Evolutionary conservation across 1,139 yeast genomes (phyloP).

Genomic region (Sugiyamaella novakii): DNA sequence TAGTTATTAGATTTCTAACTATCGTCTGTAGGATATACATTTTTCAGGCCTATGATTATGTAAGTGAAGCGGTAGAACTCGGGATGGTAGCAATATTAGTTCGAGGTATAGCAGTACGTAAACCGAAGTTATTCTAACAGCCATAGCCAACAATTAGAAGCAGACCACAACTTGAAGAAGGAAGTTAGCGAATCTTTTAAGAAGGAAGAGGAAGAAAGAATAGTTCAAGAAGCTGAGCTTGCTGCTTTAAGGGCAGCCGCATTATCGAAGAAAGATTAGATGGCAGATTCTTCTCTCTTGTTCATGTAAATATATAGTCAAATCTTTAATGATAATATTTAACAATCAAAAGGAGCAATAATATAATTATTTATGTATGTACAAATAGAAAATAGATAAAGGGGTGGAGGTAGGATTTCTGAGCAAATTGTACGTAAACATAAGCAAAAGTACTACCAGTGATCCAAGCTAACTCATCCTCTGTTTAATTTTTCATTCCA

Average conservation of each 20-base stretch:
- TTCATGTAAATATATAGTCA: background rate
- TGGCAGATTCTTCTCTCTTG: background rate
- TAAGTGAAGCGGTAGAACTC: slow-evolving; percentile 45
- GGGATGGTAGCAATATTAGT: too few relatives aligned
- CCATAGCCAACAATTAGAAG: slow-evolving; percentile 61
- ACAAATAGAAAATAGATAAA: background rate
- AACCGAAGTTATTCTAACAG: slow-evolving; percentile 10
- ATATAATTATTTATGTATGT: slow-evolving; percentile 10
- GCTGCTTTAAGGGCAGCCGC: slow-evolving; percentile 6
- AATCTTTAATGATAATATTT: background rate
- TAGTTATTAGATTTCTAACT: too few relatives aligned
- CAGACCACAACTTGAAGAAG: slow-evolving; percentile 61
- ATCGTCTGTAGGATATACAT: slow-evolving; percentile 57
- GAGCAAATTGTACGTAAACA: too few relatives aligned
- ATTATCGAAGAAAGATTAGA: slow-evolving; percentile 4
- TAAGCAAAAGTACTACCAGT: background rate
- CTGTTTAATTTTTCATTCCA: slow-evolving; percentile 37
- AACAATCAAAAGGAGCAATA: background rate
- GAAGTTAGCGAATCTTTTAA: slow-evolving; percentile 21
- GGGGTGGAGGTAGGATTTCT: too few relatives aligned
- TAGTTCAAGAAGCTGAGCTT: slow-evolving; percentile 10
- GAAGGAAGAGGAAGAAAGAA: slow-evolving; percentile 14
- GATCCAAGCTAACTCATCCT: background rate
- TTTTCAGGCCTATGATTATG: slow-evolving; percentile 75
- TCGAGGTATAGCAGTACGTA: slow-evolving; percentile 17